These are phyloP conservation scores for Podospora australis DNA, from an alignment of 495 filamentous ascomycete genomes.

Conservation along the genomic window DNA sequence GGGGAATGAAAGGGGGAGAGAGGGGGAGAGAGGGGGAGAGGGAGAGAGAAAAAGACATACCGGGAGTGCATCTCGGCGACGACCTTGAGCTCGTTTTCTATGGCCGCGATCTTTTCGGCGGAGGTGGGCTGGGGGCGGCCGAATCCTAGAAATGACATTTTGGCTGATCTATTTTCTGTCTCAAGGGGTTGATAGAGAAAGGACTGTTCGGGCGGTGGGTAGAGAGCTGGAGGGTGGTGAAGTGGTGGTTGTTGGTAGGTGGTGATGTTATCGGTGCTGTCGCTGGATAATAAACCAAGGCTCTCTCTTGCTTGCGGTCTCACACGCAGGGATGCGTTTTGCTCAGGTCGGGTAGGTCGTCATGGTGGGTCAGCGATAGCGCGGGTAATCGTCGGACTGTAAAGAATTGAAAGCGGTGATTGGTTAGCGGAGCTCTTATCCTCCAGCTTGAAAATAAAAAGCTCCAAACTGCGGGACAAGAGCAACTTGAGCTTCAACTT, in stretches of 20 bases:
- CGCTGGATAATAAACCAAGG: too few relatives aligned
- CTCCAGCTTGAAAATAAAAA: too few relatives aligned
- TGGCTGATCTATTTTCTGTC: constrained; percentile 28
- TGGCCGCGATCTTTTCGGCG: constrained; percentile 89
- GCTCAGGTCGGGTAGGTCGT: too few relatives aligned
- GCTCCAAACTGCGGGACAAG: too few relatives aligned
- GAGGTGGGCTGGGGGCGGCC: constrained; percentile 85
- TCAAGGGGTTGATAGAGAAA: constrained; percentile 1
- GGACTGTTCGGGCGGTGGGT: background rate
- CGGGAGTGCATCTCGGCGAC: constrained; percentile 94
- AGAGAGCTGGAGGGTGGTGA: background rate
- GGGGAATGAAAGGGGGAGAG: background rate
- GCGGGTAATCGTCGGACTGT: too few relatives aligned
- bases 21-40: background rate
- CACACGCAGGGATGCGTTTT: background rate
- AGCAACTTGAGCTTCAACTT: background rate
- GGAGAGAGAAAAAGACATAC: constrained; percentile 40
- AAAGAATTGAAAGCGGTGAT: too few relatives aligned
- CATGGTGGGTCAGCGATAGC: background rate
- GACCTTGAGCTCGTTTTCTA: constrained; percentile 91
- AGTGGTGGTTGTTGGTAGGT: background rate
- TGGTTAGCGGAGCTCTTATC: too few relatives aligned
- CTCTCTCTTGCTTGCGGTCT: too few relatives aligned
- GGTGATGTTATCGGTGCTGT: background rate
- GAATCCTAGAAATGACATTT: constrained; percentile 89